A percentile compares a stretch with the other conserved stretches of the same genome.
Conservation (phyloP, 257 asterid genomes). For the Fraxinus anomala region DNA sequence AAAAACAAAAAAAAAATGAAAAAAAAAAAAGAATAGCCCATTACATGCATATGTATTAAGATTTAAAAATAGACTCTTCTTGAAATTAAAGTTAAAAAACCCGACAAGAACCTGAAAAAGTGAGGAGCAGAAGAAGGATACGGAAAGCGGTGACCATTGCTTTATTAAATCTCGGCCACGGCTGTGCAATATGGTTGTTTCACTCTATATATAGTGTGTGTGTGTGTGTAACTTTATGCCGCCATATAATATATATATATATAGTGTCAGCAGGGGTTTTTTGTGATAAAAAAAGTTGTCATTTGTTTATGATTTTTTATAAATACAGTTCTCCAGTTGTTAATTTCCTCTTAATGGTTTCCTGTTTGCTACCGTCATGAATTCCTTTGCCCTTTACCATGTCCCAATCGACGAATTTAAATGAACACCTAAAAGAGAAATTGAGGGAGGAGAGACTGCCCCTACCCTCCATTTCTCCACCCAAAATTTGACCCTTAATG, state of each 20-base stretch:
- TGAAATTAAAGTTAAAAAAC: constrained; percentile 18
- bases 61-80: background rate
- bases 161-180: constrained; percentile 48
- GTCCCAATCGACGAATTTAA: constrained; percentile 24
- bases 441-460: background rate
- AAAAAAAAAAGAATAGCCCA: constrained; percentile 7
- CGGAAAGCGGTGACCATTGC: constrained; percentile 66
- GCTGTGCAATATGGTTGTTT: constrained; percentile 34
- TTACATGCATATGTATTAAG: constrained; percentile 27
- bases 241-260: background rate
- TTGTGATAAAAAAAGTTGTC: constrained; percentile 19
- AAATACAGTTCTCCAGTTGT: constrained; percentile 18
- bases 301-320: constrained; percentile 14
- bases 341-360: constrained; percentile 28
- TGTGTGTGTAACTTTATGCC: too few relatives aligned
- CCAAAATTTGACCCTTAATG: background rate
- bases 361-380: constrained; percentile 6
- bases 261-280: background rate
- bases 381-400: constrained; percentile 16
- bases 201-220: constrained; percentile 29
- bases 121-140: constrained; percentile 55
- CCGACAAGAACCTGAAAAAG: constrained; percentile 58
- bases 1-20: constrained; percentile 8
- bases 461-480: background rate
- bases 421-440: background rate